These are phyloP conservation scores for Penicillium italicum DNA, from an alignment of 2,329 filamentous ascomycete species.

Conservation along the genomic window DNA sequence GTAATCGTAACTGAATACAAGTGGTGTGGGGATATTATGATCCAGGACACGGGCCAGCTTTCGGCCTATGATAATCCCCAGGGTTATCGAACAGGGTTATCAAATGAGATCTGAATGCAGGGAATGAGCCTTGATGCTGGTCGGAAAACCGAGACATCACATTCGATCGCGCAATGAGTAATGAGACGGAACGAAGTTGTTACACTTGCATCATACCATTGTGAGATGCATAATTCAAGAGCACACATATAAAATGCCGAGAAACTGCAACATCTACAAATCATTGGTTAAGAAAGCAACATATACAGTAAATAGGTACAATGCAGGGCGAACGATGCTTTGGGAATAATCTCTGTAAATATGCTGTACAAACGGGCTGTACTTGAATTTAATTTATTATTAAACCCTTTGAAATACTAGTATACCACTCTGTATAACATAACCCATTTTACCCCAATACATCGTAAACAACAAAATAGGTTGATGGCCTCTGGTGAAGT, in stretches of 20 bases:
- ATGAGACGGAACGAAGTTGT: background rate
- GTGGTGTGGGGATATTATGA: background rate
- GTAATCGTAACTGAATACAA: background rate
- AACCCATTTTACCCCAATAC: background rate
- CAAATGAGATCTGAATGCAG: background rate
- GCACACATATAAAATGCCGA: background rate
- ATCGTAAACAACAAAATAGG: background rate
- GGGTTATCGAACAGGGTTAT: background rate
- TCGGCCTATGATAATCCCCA: background rate
- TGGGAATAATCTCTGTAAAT: background rate
- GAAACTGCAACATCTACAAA: background rate
- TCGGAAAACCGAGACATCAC: background rate
- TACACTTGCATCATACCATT: background rate
- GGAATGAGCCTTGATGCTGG: background rate
- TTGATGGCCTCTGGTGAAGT: background rate
- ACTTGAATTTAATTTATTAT: background rate
- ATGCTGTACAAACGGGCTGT: background rate
- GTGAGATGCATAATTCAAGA: background rate
- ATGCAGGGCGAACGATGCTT: background rate
- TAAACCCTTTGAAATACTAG: too few relatives aligned
- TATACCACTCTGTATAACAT: background rate
- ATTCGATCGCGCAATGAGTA: background rate
- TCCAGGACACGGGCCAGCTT: background rate
- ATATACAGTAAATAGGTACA: background rate
- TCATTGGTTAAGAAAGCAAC: background rate